A percentile compares a stretch with the other conserved stretches of the same genome.
phyloP scores from a whole-genome alignment of 1,139 yeast species.

The Trichomonascaceae sp. region DNA sequence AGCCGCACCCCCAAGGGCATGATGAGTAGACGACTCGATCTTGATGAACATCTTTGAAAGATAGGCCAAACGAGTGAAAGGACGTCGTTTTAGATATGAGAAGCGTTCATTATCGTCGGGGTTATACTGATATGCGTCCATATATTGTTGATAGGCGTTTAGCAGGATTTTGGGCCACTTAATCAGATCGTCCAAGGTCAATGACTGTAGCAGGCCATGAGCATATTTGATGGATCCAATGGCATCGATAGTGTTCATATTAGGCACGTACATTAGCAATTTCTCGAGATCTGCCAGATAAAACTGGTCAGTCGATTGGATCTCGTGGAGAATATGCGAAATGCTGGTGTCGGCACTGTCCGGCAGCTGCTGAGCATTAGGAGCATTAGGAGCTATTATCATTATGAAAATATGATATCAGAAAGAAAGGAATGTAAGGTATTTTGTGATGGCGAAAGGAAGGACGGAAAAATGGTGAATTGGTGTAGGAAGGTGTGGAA shows the following conservation, averaged over 20 bases:
- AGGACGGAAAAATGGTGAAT: background rate
- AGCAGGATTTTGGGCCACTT: constrained; percentile 4
- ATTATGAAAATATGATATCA: background rate
- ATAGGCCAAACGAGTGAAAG: constrained; percentile 36
- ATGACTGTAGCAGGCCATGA: background rate
- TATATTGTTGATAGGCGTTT: constrained; percentile 22
- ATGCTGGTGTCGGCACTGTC: background rate
- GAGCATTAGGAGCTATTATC: background rate
- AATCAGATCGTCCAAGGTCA: constrained; percentile 1
- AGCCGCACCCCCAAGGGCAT: constrained; percentile 13
- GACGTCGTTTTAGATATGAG: constrained; percentile 35
- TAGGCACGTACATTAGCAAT: constrained; percentile 6
- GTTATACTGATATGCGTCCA: constrained; percentile 30
- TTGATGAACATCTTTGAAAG: constrained; percentile 23
- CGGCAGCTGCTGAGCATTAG: background rate
- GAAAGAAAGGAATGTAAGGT: background rate
- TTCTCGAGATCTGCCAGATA: constrained; percentile 11
- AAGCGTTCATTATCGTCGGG: constrained; percentile 34
- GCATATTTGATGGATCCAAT: constrained; percentile 6
- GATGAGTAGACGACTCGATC: constrained; percentile 10
- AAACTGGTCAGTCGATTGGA: constrained; percentile 9
- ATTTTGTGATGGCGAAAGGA: background rate
- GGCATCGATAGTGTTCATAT: constrained; percentile 1
- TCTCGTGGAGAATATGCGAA: constrained; percentile 5
- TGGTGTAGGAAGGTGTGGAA: background rate